Conservation (phyloP, 2,329 filamentous ascomycete genomes). For the Fusarium piperis region DNA sequence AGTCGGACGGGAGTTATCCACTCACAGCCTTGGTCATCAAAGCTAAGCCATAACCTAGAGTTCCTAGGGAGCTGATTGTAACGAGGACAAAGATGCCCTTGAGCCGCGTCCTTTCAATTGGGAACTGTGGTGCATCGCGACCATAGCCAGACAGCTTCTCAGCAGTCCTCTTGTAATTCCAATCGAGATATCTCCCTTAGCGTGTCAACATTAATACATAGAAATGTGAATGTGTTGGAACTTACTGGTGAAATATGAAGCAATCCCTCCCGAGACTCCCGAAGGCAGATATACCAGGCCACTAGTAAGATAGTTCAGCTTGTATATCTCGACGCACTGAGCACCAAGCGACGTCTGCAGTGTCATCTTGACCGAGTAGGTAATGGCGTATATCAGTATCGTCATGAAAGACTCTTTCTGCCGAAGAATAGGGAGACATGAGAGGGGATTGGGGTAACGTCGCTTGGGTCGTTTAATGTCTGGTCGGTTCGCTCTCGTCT, state of each 20-base stretch:
- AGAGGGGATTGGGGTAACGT: background rate
- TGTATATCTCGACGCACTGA: background rate
- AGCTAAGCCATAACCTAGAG: background rate
- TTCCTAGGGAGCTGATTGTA: background rate
- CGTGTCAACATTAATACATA: background rate
- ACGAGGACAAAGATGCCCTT: background rate
- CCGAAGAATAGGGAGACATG: background rate
- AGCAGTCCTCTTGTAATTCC: background rate
- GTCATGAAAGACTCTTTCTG: background rate
- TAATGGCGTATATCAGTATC: background rate
- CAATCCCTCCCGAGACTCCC: background rate
- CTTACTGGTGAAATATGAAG: background rate
- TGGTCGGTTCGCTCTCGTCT: background rate
- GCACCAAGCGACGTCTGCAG: background rate
- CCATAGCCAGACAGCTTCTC: background rate
- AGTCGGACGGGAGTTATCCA: no score
- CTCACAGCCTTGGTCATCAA: background rate
- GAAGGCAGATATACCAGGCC: background rate
- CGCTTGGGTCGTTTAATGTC: background rate
- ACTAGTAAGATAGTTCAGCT: background rate
- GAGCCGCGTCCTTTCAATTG: background rate
- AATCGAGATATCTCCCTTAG: conserved; percentile 1
- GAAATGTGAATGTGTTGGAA: background rate
- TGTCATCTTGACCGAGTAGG: background rate
- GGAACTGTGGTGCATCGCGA: background rate